These are phyloP conservation scores for Claviceps paspali DNA, from an alignment of 2,329 filamentous ascomycete species.

Conservation along the genomic window DNA sequence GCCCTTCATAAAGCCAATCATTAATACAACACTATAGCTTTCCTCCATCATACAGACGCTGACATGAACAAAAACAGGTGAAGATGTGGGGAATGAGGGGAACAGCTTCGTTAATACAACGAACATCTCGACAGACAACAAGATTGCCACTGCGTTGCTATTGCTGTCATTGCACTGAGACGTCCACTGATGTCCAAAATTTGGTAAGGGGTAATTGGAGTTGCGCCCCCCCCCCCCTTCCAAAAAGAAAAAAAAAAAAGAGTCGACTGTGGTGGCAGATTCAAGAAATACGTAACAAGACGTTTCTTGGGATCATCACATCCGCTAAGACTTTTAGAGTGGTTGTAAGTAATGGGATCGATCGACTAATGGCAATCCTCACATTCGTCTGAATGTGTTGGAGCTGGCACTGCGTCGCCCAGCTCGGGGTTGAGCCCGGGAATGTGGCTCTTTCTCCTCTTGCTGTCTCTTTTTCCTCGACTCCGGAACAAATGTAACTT, in stretches of 20 bases:
- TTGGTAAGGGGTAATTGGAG: no score
- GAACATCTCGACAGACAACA: constrained; percentile 50
- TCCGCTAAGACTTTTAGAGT: constrained; percentile 1
- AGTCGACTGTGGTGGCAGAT: no score
- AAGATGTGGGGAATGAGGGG: constrained; percentile 51
- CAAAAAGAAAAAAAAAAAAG: no score
- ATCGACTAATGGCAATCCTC: not conserved
- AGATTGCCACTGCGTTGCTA: no score
- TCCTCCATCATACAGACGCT: constrained; percentile 22
- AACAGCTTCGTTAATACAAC: constrained; percentile 35
- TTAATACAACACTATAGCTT: constrained; percentile 26
- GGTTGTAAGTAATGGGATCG: constrained; percentile 8
- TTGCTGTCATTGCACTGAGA: no score
- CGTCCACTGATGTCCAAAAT: no score
- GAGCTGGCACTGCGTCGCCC: constrained; percentile 57
- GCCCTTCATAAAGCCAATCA: constrained; percentile 10
- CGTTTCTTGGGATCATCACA: not conserved
- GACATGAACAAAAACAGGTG: constrained; percentile 27
- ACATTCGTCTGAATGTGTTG: constrained; percentile 59
- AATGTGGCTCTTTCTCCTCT: constrained; percentile 15
- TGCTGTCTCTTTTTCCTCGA: constrained; percentile 34
- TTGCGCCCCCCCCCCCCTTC: no score
- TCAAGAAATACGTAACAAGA: no score
- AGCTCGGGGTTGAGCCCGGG: constrained; percentile 18
- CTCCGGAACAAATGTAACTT: constrained; percentile 58